These are phyloP conservation scores for Oryza rufipogon DNA, from an alignment of 176 grass and related monocot species.

Conservation along the genomic window DNA sequence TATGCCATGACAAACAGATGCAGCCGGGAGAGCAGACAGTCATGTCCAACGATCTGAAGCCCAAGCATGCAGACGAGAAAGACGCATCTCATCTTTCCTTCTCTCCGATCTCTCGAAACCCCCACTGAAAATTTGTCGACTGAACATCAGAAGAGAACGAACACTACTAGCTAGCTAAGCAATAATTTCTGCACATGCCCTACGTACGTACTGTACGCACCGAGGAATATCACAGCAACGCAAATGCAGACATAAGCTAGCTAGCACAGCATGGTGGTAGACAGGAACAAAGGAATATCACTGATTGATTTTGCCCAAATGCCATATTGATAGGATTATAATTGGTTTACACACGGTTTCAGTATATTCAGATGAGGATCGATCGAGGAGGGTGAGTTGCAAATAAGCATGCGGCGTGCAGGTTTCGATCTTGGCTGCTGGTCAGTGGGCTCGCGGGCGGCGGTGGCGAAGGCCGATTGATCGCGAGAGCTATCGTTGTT, in stretches of 20 bases:
- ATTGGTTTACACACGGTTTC: too few relatives aligned
- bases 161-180: neutral
- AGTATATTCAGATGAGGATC: too few relatives aligned
- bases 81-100: neutral
- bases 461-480: too few relatives aligned
- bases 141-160: neutral
- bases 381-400: too few relatives aligned
- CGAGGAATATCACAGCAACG: neutral
- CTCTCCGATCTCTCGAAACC: too few relatives aligned
- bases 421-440: too few relatives aligned
- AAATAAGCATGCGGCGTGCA: too few relatives aligned
- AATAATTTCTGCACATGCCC: neutral
- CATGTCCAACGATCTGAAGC: neutral
- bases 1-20: neutral
- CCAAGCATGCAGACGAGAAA: neutral
- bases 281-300: constrained; percentile 19
- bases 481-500: too few relatives aligned
- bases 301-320: neutral
- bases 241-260: neutral
- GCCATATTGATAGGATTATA: too few relatives aligned
- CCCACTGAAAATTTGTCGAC: neutral
- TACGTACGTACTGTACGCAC: neutral
- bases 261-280: neutral
- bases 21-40: neutral
- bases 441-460: too few relatives aligned